Conservation (phyloP, 257 asterid genomes). For the Rubia yunnanensis region DNA sequence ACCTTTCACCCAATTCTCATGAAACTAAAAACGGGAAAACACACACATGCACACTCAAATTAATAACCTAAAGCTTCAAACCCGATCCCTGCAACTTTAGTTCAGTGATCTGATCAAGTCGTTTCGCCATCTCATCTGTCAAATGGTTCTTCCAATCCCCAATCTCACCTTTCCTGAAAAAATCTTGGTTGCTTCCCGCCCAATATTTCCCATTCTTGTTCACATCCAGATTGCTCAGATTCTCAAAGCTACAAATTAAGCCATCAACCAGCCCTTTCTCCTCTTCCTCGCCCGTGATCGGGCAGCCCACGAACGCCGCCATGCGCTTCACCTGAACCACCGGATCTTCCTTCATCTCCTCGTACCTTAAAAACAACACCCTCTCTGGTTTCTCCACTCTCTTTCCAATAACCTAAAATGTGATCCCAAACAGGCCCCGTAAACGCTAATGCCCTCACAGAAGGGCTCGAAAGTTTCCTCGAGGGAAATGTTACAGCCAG, state of each 20-base stretch:
- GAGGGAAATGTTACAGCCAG: background rate
- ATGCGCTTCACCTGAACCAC: background rate
- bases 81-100: background rate
- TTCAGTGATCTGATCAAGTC: background rate
- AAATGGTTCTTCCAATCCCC: slow-evolving; percentile 4
- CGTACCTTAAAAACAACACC: background rate
- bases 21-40: too few relatives aligned
- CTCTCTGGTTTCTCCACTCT: background rate
- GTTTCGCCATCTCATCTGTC: background rate
- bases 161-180: background rate
- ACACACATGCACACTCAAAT: background rate
- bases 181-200: too few relatives aligned
- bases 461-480: background rate
- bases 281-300: background rate
- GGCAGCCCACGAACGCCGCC: background rate
- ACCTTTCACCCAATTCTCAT: too few relatives aligned
- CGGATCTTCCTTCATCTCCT: background rate
- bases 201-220: background rate
- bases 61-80: background rate
- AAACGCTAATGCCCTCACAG: background rate
- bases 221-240: background rate
- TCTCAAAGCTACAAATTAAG: background rate
- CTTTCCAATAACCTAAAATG: background rate
- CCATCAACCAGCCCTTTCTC: background rate
- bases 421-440: slow-evolving; percentile 4